Base-by-base conservation (phyloP, 768 basidiomycete genomes). In the Coprinopsis strossmayeri region DNA sequence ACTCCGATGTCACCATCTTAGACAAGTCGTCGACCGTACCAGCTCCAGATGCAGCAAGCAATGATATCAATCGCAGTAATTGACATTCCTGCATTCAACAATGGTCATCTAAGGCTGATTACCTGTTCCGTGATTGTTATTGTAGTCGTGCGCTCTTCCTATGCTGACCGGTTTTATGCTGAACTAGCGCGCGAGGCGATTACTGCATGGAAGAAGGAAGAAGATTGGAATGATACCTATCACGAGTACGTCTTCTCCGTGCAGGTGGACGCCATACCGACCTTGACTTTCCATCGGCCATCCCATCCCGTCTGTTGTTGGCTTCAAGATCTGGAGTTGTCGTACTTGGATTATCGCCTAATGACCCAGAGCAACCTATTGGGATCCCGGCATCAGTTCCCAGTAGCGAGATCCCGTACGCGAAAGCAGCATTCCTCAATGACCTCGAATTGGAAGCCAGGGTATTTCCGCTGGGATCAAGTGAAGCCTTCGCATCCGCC, bases 101-200 rank as follows among this genome's bases (percentile, higher is more conserved):
- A 26, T 10, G 9, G 9, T 42, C 25, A 23, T 24, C 9, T 42
- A 10, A 17, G 9, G 24, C 40, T 42, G 40, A 42, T 45, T 28
- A 13, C n/a, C 43, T 15, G 12, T 12, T 11, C 30, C 43, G 4
- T 9, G 9, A 18, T 13, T 32, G 13, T 24, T 43, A 15, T 20
- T 4, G 12, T 53, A 89, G 87, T 90, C 57, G 78, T 91, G 17
- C 76, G 90, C 50, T 83, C 81, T 27, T 81, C 82, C 3, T 91
- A 91, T 57, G 61, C 72, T 3, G 86, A 91, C 57, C 48, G 61
- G 0, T 84, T 84, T 59, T 89, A 92, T 56, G 62, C 87, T 12
- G 64, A 69, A 32, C 69, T 96, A 2, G 86, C 86, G 2, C 75
- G 80, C 37, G 84, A 91, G 41, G 90, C 92, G 7, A 87, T 96